Conservation (phyloP, 148 eudicot species). For the Euryodendron excelsum region DNA sequence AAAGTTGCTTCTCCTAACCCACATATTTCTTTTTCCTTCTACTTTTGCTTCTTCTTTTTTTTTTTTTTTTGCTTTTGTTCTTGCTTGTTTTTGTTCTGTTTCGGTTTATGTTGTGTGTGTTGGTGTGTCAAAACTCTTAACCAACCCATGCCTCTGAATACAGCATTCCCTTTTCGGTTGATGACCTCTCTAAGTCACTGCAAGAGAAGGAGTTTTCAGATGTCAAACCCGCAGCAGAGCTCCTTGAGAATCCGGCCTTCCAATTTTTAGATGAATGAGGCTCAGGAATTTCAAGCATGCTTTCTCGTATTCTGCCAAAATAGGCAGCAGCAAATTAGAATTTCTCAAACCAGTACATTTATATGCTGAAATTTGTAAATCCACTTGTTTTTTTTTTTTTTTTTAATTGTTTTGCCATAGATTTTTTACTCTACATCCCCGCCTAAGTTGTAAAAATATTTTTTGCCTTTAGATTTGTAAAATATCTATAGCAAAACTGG, state of each 20-base stretch:
- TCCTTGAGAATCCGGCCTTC: conserved; percentile 84
- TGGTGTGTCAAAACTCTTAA: background rate
- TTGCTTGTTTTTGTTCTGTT: too few relatives aligned
- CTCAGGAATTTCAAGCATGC: conserved; percentile 24
- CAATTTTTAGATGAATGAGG: conserved; percentile 84
- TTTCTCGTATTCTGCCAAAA: conserved; percentile 19
- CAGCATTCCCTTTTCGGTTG: conserved; percentile 97
- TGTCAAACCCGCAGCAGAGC: conserved; percentile 69
- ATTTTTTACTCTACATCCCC: conserved; percentile 14
- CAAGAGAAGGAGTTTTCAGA: conserved; percentile 76
- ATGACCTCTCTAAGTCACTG: conserved; percentile 71
- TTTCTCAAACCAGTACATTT: conserved; percentile 6
- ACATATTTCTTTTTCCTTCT: too few relatives aligned
- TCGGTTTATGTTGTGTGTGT: too few relatives aligned
- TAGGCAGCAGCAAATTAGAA: too few relatives aligned
- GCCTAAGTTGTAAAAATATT: conserved; percentile 17
- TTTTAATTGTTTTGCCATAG: conserved; percentile 4
- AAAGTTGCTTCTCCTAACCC: too few relatives aligned
- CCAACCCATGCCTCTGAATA: conserved; percentile 8
- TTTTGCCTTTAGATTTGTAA: conserved; percentile 12
- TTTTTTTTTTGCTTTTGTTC: too few relatives aligned
- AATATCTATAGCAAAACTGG: conserved; percentile 18
- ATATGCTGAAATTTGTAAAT: conserved; percentile 21
- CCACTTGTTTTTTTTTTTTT: background rate
- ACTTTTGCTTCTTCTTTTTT: too few relatives aligned